Base-by-base conservation (phyloP, 768 basidiomycete genomes). In the Boletus tomentosulus region DNA sequence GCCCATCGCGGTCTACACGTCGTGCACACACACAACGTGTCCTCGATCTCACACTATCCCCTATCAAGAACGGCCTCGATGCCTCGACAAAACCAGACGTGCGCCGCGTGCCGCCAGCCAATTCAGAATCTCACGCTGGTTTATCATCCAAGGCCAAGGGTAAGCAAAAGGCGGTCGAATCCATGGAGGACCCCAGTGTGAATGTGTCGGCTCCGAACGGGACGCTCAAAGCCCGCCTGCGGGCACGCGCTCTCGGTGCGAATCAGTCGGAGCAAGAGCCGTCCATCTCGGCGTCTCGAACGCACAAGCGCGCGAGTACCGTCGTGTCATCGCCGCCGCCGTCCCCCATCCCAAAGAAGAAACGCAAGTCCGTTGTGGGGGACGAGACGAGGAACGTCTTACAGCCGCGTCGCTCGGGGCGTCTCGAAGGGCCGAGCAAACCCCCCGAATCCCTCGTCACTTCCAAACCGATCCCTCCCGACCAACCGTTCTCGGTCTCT, bases 1-100 rank as follows among this genome's bases (percentile, higher is more conserved):
- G 78, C 6, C 74, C 80, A 6, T 77, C 82, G 16, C 77, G 88
- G 43, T 75, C 77, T 37, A 89, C 87, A 22, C 80, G 85, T 30
- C 75, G 82, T 47, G 78, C 79, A 33, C 81, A 76, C 45, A 81
- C 73, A 24, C 84, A 80, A 62, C 80, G 77, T 38, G 73, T 78
- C 46, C 80, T 79, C 53, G 68, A 71, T 55, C 70, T 78, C 11
- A 72, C 71, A 39, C 57, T 66, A 0, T 53, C 72, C 19, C 54
- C 64, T 28, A 50, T 56, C 49, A 58, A 58, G 48, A 56, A 54
- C 24, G 27, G 33, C 43, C 13, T 53, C 37, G 46, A 31, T 35
- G 22, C 55, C 41, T 42, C 51, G 31, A 56, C 51, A 9, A 65
- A 58, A 50, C 35, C 53, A 16, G 54, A 60, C 44, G 37, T 43